Evolutionary conservation across 2,329 filamentous ascomycete species (phyloP), one percentile per base, ranked within the genome.

Genomic region (Talaromyces sp.): DNA sequence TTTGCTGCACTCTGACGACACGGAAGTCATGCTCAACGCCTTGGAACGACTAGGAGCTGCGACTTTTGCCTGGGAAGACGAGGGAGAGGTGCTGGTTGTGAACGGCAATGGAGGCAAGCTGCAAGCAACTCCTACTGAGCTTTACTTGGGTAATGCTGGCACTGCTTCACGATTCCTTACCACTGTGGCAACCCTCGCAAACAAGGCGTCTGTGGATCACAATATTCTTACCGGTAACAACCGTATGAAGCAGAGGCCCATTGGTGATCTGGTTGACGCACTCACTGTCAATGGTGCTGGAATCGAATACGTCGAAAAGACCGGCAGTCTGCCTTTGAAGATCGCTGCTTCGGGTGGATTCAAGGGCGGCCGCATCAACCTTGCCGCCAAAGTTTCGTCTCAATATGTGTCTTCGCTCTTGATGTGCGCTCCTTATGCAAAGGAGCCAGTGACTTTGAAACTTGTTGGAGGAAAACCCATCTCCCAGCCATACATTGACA

Each of bases 381-480:
- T 99, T 60, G 91, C 93, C 11, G 95, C 95, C 0, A 98, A 95
- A 49, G 89, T 98, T 17, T 99, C 95, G 9, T 98, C 95, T n/a
- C 95, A 99, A 77, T 99, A 98, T 71, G 95, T 99, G 41, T 98
- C 95, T 0, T 97, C 93, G 1, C 87, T 99, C 64, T 81, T 99
- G 56, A 96, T 99, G 91, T 96, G 92, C 62, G 95, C 95, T 0
- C 95, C 95, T 0, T 99, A 98, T 71, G 95, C 95, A 52, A 97
- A 96, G 77, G 87, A 92, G 64, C 90, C 93, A 0, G 93, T 99
- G 41, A 97, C 91, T 0, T 79, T 99, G 65, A 89, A 88, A 46
- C 83, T 99, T 43, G 89, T 98, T 13, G 95, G 95, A n/a, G 95
- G 93, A 59, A 98, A 96, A 75, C 93, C 95, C 50, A 96, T 99